Conservation (phyloP, 2,329 filamentous ascomycete species). For the Botryotinia calthae region DNA sequence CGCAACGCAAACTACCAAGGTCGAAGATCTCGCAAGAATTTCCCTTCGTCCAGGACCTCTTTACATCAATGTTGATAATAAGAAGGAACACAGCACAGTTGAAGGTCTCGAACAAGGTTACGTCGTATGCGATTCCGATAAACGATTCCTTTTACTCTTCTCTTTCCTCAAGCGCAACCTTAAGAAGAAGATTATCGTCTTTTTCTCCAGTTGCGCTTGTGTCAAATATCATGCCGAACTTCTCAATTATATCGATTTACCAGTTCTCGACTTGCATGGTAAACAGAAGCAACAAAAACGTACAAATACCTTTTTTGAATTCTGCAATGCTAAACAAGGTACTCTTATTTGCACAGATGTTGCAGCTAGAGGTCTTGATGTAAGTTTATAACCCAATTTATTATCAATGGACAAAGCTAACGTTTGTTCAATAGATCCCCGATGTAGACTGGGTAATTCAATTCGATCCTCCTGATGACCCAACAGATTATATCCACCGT, state of each 20-base stretch:
- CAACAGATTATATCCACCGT: constrained; percentile 89
- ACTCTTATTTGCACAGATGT: constrained; percentile 96
- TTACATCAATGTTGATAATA: constrained; percentile 95
- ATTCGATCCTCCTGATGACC: constrained; percentile 91
- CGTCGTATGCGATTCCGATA: constrained; percentile 88
- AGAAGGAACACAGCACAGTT: constrained; percentile 86
- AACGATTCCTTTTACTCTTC: constrained; percentile 90
- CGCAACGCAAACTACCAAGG: constrained; percentile 96
- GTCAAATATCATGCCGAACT: constrained; percentile 96
- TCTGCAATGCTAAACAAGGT: constrained; percentile 79
- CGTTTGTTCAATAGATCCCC: constrained; percentile 59
- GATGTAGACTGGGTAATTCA: constrained; percentile 96
- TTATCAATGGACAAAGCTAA: constrained; percentile 1
- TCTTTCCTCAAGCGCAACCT: constrained; percentile 89
- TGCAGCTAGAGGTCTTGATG: constrained; percentile 87
- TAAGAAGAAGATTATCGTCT: constrained; percentile 92
- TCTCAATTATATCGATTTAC: constrained; percentile 95
- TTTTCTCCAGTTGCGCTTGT: constrained; percentile 88
- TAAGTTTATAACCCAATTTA: constrained; percentile 42
- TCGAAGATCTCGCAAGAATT: constrained; percentile 92
- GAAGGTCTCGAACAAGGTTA: constrained; percentile 95
- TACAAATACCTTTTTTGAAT: constrained; percentile 99
- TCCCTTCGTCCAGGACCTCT: constrained; percentile 86
- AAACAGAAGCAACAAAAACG: constrained; percentile 99
- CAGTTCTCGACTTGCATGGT: constrained; percentile 80